Base-by-base conservation (phyloP, 2,329 filamentous ascomycete species). In the Talaromyces sp. region DNA sequence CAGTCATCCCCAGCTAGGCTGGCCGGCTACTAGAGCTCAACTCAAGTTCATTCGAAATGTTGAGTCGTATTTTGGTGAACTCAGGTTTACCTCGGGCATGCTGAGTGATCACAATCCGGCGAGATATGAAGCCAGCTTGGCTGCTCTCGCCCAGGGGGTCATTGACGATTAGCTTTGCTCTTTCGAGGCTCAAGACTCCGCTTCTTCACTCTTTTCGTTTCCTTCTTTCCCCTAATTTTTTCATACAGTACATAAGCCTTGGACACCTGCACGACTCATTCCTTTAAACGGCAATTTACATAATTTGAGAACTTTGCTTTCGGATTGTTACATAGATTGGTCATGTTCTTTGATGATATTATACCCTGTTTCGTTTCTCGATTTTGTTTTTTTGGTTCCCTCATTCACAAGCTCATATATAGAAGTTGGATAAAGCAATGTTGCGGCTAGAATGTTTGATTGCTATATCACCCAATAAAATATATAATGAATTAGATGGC, bases 41-140 rank as follows among this genome's bases (percentile, higher is more conserved):
- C 75, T 92, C 55, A 87, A 85, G 69, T 89, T 90, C 63, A 81
- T 93, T 13, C 78, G 84, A 59, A 86, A 92, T 71, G 89, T 91
- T 31, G 88, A 91, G 69, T 80, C 80, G 24, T 78, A 84, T 58
- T 92, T 92, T 71, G 80, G 84, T 29, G 89, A 92, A 75, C 77
- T 91, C 49, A 79, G 82, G 50, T 91, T 93, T 70, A 87, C 86
- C 5, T 84, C 86, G 26, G 86, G 87, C 53, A 90, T 91, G 87
- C 77, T 93, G 73, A 81, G 85, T 62, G 89, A 93, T 70, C 89
- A 93, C 70, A 90, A 85, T 64, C 89, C 89, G 3, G 88, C 84
- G 27, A 81, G 86, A 65, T 93, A 93, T 69, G 89, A 92, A 73
- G 82, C 84, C 62, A 86, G 85, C 61, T 73, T 93, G 66, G 83